A percentile compares a stretch with the other conserved stretches of the same genome.
These are phyloP conservation scores for Aaosphaeria pasadenensis DNA, from an alignment of 2,329 filamentous ascomycete genomes.

Conservation along the genomic window DNA sequence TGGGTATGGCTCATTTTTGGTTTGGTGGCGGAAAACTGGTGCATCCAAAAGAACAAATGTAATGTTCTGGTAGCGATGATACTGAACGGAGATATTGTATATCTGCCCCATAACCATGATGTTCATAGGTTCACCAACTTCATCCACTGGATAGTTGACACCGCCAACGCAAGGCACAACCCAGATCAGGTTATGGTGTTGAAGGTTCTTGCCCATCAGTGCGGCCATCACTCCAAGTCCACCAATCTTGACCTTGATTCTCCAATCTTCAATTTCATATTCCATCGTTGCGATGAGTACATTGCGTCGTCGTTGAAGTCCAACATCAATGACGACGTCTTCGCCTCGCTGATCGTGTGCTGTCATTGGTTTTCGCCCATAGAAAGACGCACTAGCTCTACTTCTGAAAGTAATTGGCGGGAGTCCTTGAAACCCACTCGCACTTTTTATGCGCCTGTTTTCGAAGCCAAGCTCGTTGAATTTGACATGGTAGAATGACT, in stretches of 20 bases:
- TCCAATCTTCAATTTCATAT: slow-evolving; percentile 69
- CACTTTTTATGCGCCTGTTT: slow-evolving; percentile 40
- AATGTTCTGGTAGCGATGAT: slow-evolving; percentile 62
- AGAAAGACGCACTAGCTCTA: slow-evolving; percentile 1
- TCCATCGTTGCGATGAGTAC: slow-evolving; percentile 69
- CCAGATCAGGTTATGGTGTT: slow-evolving; percentile 63
- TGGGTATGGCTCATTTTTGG: slow-evolving; percentile 62
- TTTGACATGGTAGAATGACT: slow-evolving; percentile 62
- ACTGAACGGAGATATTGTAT: slow-evolving; percentile 63
- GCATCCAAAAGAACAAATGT: slow-evolving; percentile 67
- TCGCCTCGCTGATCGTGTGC: slow-evolving; percentile 10
- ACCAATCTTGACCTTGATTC: slow-evolving; percentile 69
- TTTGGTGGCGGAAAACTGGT: slow-evolving; percentile 64
- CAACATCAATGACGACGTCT: slow-evolving; percentile 11
- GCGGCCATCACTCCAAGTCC: slow-evolving; percentile 69
- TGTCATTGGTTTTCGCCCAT: slow-evolving; percentile 2
- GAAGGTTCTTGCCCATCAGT: slow-evolving; percentile 64
- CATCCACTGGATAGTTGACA: slow-evolving; percentile 61
- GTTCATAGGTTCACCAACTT: slow-evolving; percentile 58
- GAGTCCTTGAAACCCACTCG: slow-evolving; percentile 3
- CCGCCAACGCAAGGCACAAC: slow-evolving; percentile 55
- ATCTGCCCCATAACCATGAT: slow-evolving; percentile 60
- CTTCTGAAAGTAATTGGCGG: slow-evolving; percentile 1
- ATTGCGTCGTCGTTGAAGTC: slow-evolving; percentile 41
- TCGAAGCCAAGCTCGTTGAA: slow-evolving; percentile 58